Base-by-base conservation (phyloP, 176 grass and related monocot genomes). In the Oryza nivara region DNA sequence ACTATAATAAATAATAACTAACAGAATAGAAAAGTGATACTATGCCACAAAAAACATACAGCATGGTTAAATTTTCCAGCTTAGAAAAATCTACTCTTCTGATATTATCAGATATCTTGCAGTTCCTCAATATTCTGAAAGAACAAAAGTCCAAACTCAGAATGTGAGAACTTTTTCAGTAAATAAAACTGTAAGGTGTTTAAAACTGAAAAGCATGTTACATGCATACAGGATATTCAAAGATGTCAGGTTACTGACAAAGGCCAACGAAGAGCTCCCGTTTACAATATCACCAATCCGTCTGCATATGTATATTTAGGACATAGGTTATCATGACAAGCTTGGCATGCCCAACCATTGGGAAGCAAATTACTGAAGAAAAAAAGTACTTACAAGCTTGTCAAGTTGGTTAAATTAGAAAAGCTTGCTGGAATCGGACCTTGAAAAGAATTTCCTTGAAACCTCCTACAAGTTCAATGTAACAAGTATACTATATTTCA, bases 81-180 rank as follows among this genome's bases (percentile, higher is more conserved):
- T 87, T 78, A 16, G 91, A 76, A 82, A 98, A 93, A 81, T 95
- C 40, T 34, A 72, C 43, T 51, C 85, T 68, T 35, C 26, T 76
- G 20, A 94, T 68, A 56, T 72, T 91, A 90, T 86, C 92, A 19
- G 90, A 94, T 89, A 94, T 84, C 85, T 34, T 91, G 85, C 86
- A 91, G 75, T 93, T 94, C 79, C 90, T 97, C 76, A 97, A 79
- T 40, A 91, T 76, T 76, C 95, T 97, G 65, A 61, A 82, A 67
- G 35, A 78, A 84, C 26, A 65, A 15, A 81, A 43, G 52, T 48
- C 9, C 2, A 3, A 85, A 30, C 23, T 64, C 36, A 70, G 38
- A 11, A 78, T 3, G 9, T 23, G 26, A 28, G 4, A 3, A 72
- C 4, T 47, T 64, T 61, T 10, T 7, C 14, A 47, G n/a, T 19